Conservation (phyloP, 75 land plant genomes). For the Pinus tabuliformis region DNA sequence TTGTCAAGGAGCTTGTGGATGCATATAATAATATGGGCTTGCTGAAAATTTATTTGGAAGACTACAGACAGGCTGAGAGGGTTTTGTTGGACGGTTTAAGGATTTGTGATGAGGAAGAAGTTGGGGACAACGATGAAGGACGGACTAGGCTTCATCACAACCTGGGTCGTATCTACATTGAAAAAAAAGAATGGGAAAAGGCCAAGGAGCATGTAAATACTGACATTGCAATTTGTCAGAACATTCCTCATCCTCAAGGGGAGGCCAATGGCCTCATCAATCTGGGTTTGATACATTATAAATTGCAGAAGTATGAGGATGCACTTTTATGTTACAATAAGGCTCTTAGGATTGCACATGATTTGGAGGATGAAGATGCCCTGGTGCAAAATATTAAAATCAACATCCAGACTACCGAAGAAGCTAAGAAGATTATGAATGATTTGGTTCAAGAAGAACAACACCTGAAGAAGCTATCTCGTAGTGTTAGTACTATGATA, state of each 20-base stretch:
- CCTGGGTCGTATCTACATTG: constrained; percentile 77
- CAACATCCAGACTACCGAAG: constrained; percentile 67
- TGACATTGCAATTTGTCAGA: constrained; percentile 85
- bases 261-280: constrained; percentile 97
- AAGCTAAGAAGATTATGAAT: constrained; percentile 59
- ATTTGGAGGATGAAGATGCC: constrained; percentile 88
- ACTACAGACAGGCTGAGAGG: constrained; percentile 59
- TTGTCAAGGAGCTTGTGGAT: constrained; percentile 87
- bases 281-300: constrained; percentile 77
- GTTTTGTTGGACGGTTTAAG: constrained; percentile 59
- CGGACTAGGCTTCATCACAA: constrained; percentile 94
- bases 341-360: constrained; percentile 66
- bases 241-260: constrained; percentile 76
- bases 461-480: constrained; percentile 58
- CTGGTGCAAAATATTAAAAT: constrained; percentile 48
- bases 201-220: constrained; percentile 67
- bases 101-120: constrained; percentile 91
- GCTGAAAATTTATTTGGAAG: constrained; percentile 88
- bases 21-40: constrained; percentile 92
- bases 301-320: constrained; percentile 69
- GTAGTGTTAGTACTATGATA: constrained; percentile 31
- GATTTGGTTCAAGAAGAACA: constrained; percentile 64
- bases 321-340: constrained; percentile 64
- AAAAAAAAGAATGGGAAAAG: constrained; percentile 63
- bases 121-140: constrained; percentile 70